Conservation (phyloP, 2,329 filamentous ascomycete genomes). For the Paradendryphiella salina region DNA sequence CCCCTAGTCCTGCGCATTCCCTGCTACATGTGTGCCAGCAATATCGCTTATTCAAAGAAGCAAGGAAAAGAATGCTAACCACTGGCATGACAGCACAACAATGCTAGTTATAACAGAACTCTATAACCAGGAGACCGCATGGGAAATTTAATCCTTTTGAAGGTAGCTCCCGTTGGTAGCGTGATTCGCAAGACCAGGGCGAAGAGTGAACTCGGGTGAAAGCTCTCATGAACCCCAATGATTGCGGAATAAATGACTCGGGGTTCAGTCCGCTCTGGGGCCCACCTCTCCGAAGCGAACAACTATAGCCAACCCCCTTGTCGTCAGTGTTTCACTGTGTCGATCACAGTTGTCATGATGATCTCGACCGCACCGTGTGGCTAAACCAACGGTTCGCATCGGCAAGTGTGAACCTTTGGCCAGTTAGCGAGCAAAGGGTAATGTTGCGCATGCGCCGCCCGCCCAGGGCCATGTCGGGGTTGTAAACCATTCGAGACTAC, state of each 20-base stretch:
- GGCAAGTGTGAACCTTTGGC: background rate
- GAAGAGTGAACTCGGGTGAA: background rate
- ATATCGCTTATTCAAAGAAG: constrained; percentile 5
- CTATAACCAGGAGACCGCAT: background rate
- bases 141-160: constrained; percentile 3
- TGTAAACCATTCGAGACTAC: constrained; percentile 12
- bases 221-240: constrained; percentile 1
- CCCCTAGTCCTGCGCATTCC: background rate
- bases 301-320: constrained; percentile 6
- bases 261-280: background rate
- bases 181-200: background rate
- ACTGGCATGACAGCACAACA: background rate
- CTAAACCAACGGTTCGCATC: constrained; percentile 13
- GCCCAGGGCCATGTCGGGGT: constrained; percentile 4
- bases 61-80: background rate
- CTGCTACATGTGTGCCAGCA: constrained; percentile 4
- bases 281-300: constrained; percentile 7
- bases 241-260: constrained; percentile 2
- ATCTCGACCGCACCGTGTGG: constrained; percentile 12
- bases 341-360: constrained; percentile 3
- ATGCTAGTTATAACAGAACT: background rate
- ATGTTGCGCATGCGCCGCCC: background rate
- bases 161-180: constrained; percentile 11
- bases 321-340: constrained; percentile 7
- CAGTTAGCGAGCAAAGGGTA: background rate